Conservation (phyloP, 306 rosid genomes). For the Leucaena leucocephala region DNA sequence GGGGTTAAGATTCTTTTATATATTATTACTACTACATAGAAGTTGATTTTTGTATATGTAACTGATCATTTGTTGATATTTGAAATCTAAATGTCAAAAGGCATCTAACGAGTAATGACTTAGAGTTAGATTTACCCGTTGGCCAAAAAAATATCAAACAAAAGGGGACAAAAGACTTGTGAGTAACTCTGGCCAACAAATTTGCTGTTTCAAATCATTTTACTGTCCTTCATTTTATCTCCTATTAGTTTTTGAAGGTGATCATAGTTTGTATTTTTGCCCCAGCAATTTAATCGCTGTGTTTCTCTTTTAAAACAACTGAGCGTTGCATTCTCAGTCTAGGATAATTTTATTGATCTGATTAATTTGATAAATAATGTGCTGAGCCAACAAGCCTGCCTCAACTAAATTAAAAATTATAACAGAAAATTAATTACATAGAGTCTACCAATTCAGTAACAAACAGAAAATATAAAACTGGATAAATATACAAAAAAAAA, state of each 20-base stretch:
- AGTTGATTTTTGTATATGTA: not conserved
- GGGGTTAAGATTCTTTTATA: not conserved
- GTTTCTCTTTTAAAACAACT: not conserved
- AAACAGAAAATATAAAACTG: not conserved
- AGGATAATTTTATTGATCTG: not conserved
- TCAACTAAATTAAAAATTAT: not conserved
- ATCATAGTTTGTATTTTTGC: slow-evolving; percentile 9
- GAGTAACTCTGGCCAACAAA: slow-evolving; percentile 18
- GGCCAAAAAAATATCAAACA: not conserved
- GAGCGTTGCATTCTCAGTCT: not conserved
- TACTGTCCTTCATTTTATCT: slow-evolving; percentile 18
- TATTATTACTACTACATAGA: not conserved
- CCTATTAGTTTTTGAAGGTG: slow-evolving; percentile 14
- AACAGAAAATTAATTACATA: not conserved
- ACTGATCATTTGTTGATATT: not conserved
- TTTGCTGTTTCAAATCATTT: slow-evolving; percentile 32
- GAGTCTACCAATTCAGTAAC: not conserved
- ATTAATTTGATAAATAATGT: not conserved
- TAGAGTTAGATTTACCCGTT: not conserved
- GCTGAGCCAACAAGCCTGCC: not conserved
- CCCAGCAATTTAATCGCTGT: not conserved
- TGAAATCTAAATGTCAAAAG: slow-evolving; percentile 9
- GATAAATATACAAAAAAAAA: not conserved
- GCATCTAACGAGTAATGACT: slow-evolving; percentile 17
- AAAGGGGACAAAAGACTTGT: not conserved